Conservation (phyloP, 495 filamentous ascomycete genomes). For the Penicillium riverlandense region DNA sequence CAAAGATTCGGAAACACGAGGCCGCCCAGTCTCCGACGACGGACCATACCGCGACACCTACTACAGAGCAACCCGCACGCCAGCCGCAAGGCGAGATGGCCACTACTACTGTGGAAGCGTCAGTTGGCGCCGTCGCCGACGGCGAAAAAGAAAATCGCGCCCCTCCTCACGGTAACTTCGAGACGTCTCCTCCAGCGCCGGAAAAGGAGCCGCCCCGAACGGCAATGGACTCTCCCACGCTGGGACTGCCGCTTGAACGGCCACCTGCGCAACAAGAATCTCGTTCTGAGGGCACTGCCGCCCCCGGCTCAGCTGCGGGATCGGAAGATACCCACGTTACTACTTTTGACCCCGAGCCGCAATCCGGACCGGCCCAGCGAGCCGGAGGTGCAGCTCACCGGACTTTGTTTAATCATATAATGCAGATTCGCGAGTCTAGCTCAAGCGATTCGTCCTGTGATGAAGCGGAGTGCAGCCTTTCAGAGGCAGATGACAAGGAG, state of each 20-base stretch:
- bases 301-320: conserved; percentile 28
- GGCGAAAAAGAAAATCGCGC: conserved; percentile 1
- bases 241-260: conserved; percentile 51
- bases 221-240: conserved; percentile 57
- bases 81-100: conserved; percentile 17
- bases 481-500: conserved; percentile 46
- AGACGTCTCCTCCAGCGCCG: conserved; percentile 13
- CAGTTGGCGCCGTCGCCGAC: background rate
- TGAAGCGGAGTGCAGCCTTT: conserved; percentile 45
- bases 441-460: conserved; percentile 41
- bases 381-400: conserved; percentile 29
- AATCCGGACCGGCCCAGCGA: conserved; percentile 47
- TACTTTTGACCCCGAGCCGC: conserved; percentile 63
- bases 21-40: conserved; percentile 7
- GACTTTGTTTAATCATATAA: conserved; percentile 45
- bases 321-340: conserved; percentile 56
- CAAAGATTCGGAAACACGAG: conserved; percentile 27
- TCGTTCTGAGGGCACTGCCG: conserved; percentile 38
- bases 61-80: conserved; percentile 18
- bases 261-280: conserved; percentile 22
- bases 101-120: conserved; percentile 24
- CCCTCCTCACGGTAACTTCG: conserved; percentile 22
- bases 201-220: conserved; percentile 9
- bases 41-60: conserved; percentile 3
- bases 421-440: conserved; percentile 43